These are phyloP conservation scores for Echinochloa phyllopogon DNA, from an alignment of 176 grass and related monocot genomes.

Conservation along the genomic window DNA sequence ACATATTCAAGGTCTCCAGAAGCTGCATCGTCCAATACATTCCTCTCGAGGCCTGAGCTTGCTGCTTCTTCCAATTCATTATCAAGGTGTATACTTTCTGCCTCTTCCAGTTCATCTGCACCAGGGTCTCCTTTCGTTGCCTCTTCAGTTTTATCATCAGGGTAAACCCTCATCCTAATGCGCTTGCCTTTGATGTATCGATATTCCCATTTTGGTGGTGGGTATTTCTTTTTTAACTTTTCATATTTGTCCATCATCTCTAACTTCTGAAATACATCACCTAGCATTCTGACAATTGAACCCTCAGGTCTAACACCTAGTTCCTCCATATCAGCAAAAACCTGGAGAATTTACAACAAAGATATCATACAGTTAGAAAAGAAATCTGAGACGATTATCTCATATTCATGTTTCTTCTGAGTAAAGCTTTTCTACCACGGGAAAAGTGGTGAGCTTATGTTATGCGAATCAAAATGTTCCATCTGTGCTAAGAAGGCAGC, in stretches of 20 bases:
- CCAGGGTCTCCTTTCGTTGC: background rate
- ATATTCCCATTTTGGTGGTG: slow-evolving; percentile 81
- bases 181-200: slow-evolving; percentile 88
- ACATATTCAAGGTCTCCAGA: slow-evolving; percentile 50
- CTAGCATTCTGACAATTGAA: slow-evolving; percentile 81
- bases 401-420: slow-evolving; percentile 5
- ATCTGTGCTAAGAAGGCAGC: background rate
- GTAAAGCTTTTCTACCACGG: background rate
- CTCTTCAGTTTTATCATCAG: slow-evolving; percentile 32
- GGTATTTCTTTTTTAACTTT: slow-evolving; percentile 88
- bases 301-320: slow-evolving; percentile 79
- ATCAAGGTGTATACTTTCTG: slow-evolving; percentile 23
- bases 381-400: background rate
- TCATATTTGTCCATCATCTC: slow-evolving; percentile 89
- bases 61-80: slow-evolving; percentile 39
- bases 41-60: slow-evolving; percentile 39
- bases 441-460: background rate
- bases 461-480: background rate
- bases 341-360: slow-evolving; percentile 34
- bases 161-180: slow-evolving; percentile 70
- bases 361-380: slow-evolving; percentile 35
- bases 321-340: slow-evolving; percentile 99
- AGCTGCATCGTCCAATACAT: slow-evolving; percentile 45
- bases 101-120: slow-evolving; percentile 13
- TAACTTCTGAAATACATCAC: slow-evolving; percentile 81